A percentile compares a stretch with the other conserved stretches of the same genome.
These are phyloP conservation scores for Russula vinacea DNA, from an alignment of 768 basidiomycete species.

Conservation along the genomic window DNA sequence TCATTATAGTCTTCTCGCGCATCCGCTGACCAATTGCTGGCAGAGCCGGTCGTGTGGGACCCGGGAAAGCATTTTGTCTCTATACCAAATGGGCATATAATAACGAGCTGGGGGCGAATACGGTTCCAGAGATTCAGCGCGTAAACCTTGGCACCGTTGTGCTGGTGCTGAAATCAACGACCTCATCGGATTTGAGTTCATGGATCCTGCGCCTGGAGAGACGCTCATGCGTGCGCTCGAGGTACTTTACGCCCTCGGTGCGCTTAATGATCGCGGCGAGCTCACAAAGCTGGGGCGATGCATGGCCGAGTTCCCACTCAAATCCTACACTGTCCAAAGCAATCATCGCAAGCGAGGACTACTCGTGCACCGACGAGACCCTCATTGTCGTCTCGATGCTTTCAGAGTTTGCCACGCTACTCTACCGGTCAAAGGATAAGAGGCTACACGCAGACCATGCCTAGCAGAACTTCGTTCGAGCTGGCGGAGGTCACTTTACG, in stretches of 20 bases:
- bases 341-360: conserved; percentile 93
- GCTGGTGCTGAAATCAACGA: conserved; percentile 97
- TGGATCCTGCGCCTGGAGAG: conserved; percentile 97
- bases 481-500: conserved; percentile 97
- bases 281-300: conserved; percentile 93
- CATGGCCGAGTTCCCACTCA: conserved; percentile 99
- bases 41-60: conserved; percentile 95
- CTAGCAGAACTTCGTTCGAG: conserved; percentile 91
- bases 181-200: conserved; percentile 96
- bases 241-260: conserved; percentile 90
- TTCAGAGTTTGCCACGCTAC: conserved; percentile 89
- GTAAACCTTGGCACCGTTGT: conserved; percentile 97
- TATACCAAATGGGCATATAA: conserved; percentile 98
- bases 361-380: conserved; percentile 93
- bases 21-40: conserved; percentile 98
- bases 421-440: conserved; percentile 98
- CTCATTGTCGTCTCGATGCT: conserved; percentile 97
- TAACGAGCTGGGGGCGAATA: conserved; percentile 95
- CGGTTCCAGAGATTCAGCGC: conserved; percentile 98
- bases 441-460: conserved; percentile 97
- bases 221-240: conserved; percentile 95
- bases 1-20: conserved; percentile 89
- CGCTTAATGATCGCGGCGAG: conserved; percentile 94
- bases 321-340: conserved; percentile 97
- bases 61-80: conserved; percentile 96